phyloP scores from a whole-genome alignment of 2,329 filamentous ascomycete species.

The Hypoxylon sp. region DNA sequence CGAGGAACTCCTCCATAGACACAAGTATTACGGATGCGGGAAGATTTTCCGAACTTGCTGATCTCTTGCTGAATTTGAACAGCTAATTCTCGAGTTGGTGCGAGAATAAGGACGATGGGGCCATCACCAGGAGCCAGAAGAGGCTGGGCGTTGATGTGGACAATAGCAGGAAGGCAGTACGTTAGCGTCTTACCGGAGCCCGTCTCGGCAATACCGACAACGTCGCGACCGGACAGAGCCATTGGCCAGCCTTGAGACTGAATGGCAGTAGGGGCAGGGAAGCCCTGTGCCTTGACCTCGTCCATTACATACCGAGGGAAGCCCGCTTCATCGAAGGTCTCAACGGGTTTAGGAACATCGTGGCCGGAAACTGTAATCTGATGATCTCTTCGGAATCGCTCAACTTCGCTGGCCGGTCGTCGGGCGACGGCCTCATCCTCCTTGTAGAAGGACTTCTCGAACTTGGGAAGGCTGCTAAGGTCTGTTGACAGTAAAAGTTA shows the following conservation, averaged over 20 bases:
- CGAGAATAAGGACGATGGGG: constrained; percentile 95
- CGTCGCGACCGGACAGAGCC: constrained; percentile 97
- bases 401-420: constrained; percentile 84
- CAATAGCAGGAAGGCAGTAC: constrained; percentile 97
- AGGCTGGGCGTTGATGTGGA: constrained; percentile 99
- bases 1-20: constrained; percentile 99
- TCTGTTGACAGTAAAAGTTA: constrained; percentile 69
- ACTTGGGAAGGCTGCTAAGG: constrained; percentile 84
- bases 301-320: constrained; percentile 98
- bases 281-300: constrained; percentile 98
- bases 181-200: constrained; percentile 99
- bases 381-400: constrained; percentile 87
- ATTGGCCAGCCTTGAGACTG: constrained; percentile 99
- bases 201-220: constrained; percentile 99
- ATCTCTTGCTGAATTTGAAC: constrained; percentile 99
- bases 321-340: constrained; percentile 97
- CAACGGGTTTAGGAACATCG: constrained; percentile 91
- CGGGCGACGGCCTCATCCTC: constrained; percentile 84
- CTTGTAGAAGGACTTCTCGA: constrained; percentile 99
- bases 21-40: constrained; percentile 97
- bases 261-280: constrained; percentile 92
- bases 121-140: constrained; percentile 95
- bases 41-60: constrained; percentile 98
- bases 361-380: constrained; percentile 85
- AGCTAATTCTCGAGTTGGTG: constrained; percentile 96